These are phyloP conservation scores for Penicillium pulvis DNA, from an alignment of 495 filamentous ascomycete genomes.

Conservation along the genomic window DNA sequence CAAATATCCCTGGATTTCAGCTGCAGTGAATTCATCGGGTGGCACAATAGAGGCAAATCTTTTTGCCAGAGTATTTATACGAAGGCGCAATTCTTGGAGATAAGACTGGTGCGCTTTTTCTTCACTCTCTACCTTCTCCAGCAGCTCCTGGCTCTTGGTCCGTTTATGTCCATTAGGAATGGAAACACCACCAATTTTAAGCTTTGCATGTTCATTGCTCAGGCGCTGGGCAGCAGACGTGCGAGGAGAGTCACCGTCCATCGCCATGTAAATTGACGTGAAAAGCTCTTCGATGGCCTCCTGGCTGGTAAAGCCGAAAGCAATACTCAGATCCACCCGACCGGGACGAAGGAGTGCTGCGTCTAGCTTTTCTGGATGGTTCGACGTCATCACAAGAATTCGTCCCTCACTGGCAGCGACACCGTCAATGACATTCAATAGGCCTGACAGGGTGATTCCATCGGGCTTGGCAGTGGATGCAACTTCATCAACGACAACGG, in stretches of 20 bases:
- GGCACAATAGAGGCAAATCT: conserved; percentile 67
- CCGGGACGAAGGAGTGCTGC: conserved; percentile 75
- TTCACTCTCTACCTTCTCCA: conserved; percentile 8
- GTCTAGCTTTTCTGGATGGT: conserved; percentile 75
- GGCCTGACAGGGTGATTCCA: conserved; percentile 65
- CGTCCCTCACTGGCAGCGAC: conserved; percentile 77
- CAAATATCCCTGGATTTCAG: conserved; percentile 77
- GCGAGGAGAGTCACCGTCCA: conserved; percentile 29
- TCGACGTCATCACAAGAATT: conserved; percentile 84
- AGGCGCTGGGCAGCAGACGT: background rate
- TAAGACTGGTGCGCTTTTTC: conserved; percentile 9
- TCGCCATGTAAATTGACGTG: conserved; percentile 63
- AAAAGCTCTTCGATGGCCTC: conserved; percentile 69
- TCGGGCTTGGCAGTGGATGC: conserved; percentile 19
- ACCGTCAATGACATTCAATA: conserved; percentile 81
- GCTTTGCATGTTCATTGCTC: conserved; percentile 7
- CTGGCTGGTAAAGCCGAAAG: conserved; percentile 65
- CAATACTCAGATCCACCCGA: conserved; percentile 73
- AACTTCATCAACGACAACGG: conserved; percentile 5
- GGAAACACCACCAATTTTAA: background rate
- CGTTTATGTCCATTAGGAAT: background rate
- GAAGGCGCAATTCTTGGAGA: conserved; percentile 13
- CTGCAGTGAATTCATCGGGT: conserved; percentile 64
- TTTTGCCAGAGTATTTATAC: conserved; percentile 45
- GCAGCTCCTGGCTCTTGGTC: background rate